phyloP scores from a whole-genome alignment of 177 flowering plant species.

The Vitis hybrid region DNA sequence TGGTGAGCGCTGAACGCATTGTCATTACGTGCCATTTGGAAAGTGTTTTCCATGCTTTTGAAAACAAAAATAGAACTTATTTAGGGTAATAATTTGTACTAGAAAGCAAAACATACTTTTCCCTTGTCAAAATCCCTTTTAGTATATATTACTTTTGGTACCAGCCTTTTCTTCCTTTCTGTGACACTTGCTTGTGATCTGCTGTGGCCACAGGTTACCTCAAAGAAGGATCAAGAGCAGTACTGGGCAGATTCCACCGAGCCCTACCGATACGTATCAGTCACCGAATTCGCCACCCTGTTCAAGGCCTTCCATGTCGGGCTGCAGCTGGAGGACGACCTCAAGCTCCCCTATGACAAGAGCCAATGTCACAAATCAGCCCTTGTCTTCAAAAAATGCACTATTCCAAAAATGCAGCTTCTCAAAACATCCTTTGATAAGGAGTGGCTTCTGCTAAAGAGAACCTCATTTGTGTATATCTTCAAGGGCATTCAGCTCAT shows the following conservation, averaged over 20 bases:
- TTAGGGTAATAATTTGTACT: no score
- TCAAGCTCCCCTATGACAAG: constrained; percentile 59
- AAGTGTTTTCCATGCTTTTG: background rate
- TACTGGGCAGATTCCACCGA: constrained; percentile 67
- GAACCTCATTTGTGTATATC: constrained; percentile 66
- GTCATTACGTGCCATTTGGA: constrained; percentile 51
- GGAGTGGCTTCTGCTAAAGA: constrained; percentile 69
- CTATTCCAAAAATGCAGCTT: constrained; percentile 56
- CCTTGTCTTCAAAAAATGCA: constrained; percentile 51
- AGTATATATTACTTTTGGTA: no score
- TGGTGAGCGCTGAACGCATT: constrained; percentile 43
- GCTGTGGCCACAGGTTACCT: constrained; percentile 56
- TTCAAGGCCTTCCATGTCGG: constrained; percentile 80
- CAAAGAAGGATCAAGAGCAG: constrained; percentile 83
- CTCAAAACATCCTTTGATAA: constrained; percentile 61
- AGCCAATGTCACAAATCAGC: constrained; percentile 58
- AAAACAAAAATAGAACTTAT: no score
- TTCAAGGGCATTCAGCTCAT: constrained; percentile 71
- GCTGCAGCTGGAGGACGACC: constrained; percentile 48
- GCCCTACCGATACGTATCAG: constrained; percentile 67
- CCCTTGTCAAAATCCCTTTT: no score
- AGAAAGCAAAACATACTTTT: no score
- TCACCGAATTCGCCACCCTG: constrained; percentile 49
- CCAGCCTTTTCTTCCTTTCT: no score
- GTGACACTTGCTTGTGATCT: no score